Evolutionary conservation across 2,329 filamentous ascomycete genomes (phyloP).

Genomic region (Dryadomyces quercus-mongolicae): DNA sequence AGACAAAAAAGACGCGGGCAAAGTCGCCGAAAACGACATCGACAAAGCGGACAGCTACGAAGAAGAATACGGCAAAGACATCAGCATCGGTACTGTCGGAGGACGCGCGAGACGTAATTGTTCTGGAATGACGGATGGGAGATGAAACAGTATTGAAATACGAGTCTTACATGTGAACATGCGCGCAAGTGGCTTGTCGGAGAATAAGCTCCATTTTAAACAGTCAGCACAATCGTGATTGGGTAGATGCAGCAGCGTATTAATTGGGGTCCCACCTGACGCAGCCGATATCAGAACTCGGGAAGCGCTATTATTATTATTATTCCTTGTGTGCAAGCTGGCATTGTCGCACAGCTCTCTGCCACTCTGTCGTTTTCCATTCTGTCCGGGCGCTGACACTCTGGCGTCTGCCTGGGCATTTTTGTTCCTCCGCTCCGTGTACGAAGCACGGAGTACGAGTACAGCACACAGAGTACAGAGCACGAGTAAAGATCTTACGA

Average conservation of each 20-base stretch:
- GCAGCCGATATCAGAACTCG: background rate
- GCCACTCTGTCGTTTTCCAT: no score
- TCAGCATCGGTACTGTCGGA: no score
- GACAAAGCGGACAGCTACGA: background rate
- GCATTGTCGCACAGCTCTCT: no score
- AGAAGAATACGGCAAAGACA: background rate
- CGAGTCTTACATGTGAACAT: background rate
- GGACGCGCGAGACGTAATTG: background rate
- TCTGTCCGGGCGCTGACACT: no score
- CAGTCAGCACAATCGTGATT: background rate
- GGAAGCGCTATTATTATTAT: background rate
- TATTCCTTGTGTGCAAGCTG: no score
- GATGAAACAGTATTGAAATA: background rate
- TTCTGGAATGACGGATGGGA: background rate
- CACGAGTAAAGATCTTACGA: no score
- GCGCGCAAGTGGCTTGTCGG: background rate
- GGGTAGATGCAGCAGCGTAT: background rate
- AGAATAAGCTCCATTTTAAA: background rate
- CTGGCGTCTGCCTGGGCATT: no score
- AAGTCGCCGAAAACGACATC: background rate
- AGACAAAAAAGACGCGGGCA: background rate
- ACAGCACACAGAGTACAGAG: no score
- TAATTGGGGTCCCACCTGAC: background rate
- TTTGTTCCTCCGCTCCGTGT: no score
- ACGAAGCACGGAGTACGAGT: no score